phyloP scores from a whole-genome alignment of 805 yeast species.

The Yamadazyma laniorum region DNA sequence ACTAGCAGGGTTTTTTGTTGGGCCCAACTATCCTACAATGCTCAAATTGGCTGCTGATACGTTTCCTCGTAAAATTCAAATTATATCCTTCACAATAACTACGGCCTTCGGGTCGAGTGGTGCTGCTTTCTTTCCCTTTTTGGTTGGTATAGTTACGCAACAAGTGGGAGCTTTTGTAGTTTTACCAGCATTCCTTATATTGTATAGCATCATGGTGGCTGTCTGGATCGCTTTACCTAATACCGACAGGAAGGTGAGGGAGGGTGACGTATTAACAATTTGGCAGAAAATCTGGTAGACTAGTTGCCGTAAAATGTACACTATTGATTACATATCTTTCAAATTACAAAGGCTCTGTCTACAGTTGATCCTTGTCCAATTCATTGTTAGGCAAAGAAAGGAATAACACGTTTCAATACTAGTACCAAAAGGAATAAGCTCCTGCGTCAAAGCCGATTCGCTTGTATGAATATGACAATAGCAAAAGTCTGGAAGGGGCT shows the following conservation, averaged over 20 bases:
- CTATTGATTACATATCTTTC: no score
- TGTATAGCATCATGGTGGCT: conserved; percentile 31
- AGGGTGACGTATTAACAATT: conserved; percentile 8
- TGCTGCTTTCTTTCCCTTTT: conserved; percentile 55
- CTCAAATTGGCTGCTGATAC: conserved; percentile 41
- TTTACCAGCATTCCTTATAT: conserved; percentile 45
- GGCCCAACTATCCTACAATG: conserved; percentile 63
- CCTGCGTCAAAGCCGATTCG: no score
- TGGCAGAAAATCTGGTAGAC: conserved; percentile 18
- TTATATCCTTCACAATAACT: conserved; percentile 48
- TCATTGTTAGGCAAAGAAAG: no score
- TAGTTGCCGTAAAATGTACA: no score
- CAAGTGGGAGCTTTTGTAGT: conserved; percentile 47
- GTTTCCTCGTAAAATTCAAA: conserved; percentile 51
- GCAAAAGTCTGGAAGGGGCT: no score
- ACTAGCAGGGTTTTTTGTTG: conserved; percentile 57
- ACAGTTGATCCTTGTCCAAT: no score
- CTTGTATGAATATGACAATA: no score
- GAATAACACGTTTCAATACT: no score
- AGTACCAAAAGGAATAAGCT: no score
- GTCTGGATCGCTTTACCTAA: conserved; percentile 21
- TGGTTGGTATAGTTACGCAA: conserved; percentile 53
- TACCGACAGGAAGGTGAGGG: conserved; percentile 10
- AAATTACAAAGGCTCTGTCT: no score
- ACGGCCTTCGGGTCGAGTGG: conserved; percentile 59